phyloP scores from a whole-genome alignment of 345 rosid species.

The Linum usitatissimum region DNA sequence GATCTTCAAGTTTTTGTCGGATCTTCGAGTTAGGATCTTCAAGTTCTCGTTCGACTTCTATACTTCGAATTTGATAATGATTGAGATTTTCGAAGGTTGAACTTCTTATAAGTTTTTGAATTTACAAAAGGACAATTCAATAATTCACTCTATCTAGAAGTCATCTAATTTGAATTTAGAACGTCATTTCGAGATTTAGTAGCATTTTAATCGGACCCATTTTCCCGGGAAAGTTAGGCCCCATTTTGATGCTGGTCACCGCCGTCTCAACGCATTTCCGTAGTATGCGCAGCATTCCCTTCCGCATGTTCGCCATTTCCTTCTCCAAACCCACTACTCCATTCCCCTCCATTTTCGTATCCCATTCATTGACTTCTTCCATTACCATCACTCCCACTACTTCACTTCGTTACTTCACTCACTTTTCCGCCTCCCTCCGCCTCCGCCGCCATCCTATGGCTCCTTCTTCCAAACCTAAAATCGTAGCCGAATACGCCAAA shows the following conservation, averaged over 20 bases:
- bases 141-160: no score
- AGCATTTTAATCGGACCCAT: not conserved
- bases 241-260: not conserved
- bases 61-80: no score
- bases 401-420: conserved; percentile 3
- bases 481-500: conserved; percentile 74
- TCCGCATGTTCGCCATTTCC: not conserved
- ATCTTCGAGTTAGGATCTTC: no score
- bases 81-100: no score
- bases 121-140: no score
- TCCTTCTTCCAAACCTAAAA: conserved; percentile 13
- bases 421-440: not conserved
- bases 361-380: not conserved
- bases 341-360: not conserved
- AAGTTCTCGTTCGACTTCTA: no score
- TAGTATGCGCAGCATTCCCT: not conserved
- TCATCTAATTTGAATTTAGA: no score
- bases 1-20: no score
- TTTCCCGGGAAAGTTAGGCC: not conserved
- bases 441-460: conserved; percentile 1
- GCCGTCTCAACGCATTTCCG: not conserved
- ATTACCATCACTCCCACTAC: not conserved
- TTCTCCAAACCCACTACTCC: not conserved
- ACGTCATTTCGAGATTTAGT: no score
- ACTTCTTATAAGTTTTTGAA: no score